Evolutionary conservation across 2,329 filamentous ascomycete species (phyloP).

Genomic region (Aspergillus glaucus): DNA sequence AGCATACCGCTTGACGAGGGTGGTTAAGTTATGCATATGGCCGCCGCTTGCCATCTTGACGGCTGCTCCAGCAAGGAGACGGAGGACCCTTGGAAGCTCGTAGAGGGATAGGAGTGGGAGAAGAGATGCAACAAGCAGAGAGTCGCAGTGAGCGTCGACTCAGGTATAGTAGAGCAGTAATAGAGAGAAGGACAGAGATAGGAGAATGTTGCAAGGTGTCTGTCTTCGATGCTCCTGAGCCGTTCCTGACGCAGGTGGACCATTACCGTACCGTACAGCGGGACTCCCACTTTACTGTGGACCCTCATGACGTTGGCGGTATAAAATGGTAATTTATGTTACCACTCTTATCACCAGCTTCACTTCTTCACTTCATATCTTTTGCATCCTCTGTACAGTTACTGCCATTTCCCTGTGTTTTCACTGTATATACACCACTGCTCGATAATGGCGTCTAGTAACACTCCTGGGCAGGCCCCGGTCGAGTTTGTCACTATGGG

Average conservation of each 20-base stretch:
- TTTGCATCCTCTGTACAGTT: background rate
- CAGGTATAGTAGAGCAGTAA: background rate
- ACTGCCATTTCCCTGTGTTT: background rate
- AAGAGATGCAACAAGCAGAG: background rate
- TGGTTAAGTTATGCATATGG: constrained; percentile 95
- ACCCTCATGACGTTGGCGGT: constrained; percentile 14
- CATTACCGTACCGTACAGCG: constrained; percentile 16
- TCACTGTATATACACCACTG: background rate
- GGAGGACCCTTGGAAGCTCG: background rate
- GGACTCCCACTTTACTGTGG: background rate
- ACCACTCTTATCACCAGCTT: background rate
- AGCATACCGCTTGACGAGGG: constrained; percentile 91
- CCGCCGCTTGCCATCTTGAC: constrained; percentile 59
- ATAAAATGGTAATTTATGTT: constrained; percentile 7
- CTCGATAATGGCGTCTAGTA: constrained; percentile 13
- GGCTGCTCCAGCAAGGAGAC: constrained; percentile 11
- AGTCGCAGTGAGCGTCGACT: too few species aligned
- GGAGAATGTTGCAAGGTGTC: constrained; percentile 9
- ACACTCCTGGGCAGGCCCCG: constrained; percentile 1
- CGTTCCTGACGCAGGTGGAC: constrained; percentile 15
- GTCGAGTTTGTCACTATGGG: constrained; percentile 56
- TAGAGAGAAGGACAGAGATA: background rate
- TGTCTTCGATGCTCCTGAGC: constrained; percentile 17
- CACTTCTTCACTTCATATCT: background rate
- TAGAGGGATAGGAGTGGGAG: background rate